These are phyloP conservation scores for Exophiala oligosperma DNA, from an alignment of 2,329 filamentous ascomycete genomes.

Conservation along the genomic window DNA sequence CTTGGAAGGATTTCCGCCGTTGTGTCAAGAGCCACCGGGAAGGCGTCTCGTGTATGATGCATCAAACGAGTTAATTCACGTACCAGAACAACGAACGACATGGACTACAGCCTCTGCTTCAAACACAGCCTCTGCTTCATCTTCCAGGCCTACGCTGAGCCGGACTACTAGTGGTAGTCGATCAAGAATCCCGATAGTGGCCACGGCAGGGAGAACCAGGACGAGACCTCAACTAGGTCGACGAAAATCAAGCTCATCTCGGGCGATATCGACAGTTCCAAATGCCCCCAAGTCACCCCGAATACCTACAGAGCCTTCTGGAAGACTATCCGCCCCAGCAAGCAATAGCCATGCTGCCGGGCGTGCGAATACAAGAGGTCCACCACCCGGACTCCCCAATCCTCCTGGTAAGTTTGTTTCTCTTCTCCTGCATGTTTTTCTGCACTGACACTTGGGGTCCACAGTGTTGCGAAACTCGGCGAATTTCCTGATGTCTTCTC, in stretches of 20 bases:
- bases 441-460: conserved; percentile 1
- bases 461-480: conserved; percentile 12
- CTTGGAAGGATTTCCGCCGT: not conserved
- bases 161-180: conserved; percentile 21
- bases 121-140: conserved; percentile 15
- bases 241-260: conserved; percentile 23
- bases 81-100: not conserved
- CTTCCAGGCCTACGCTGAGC: conserved; percentile 16
- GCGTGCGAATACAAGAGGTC: conserved; percentile 1
- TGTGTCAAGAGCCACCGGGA: not conserved
- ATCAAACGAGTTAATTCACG: conserved; percentile 7
- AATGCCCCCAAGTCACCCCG: conserved; percentile 11
- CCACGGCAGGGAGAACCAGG: conserved; percentile 19
- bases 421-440: not conserved
- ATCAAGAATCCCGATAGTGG: conserved; percentile 8
- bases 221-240: conserved; percentile 15
- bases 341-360: not conserved
- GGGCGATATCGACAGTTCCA: conserved; percentile 1
- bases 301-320: not conserved
- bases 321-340: not conserved
- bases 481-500: conserved; percentile 24
- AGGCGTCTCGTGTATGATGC: conserved; percentile 4
- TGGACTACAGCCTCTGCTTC: conserved; percentile 12
- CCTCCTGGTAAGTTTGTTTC: conserved; percentile 13
- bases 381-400: conserved; percentile 13